Evolutionary conservation across 1,139 yeast species (phyloP), one percentile per base, ranked within the genome.

Genomic region (Debaryomyces udenii): DNA sequence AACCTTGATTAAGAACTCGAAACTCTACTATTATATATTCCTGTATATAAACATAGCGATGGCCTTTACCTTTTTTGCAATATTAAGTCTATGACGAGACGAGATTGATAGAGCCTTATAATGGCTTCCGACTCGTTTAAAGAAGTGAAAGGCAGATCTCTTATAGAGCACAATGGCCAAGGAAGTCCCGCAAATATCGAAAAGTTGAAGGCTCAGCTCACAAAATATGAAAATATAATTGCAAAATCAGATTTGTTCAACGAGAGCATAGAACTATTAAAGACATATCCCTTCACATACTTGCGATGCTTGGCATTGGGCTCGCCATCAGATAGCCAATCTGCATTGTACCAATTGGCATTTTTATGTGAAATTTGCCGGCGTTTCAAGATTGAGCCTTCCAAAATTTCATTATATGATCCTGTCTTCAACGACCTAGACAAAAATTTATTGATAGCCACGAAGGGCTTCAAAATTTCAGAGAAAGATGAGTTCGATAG

Each of bases 241-340:
- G n/a, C 11, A 14, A 36, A 41, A 27, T 41, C 46, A n/a, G 18
- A 7, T 22, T 34, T 43, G 28, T 27, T 43, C 36, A 31, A 24
- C 5, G 45, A 42, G 36, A 40, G 40, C 1, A 22, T 29, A 15
- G 14, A 29, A 10, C 4, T 16, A 23, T 28, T 36, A 15, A n/a
- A 36, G 10, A 15, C 28, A 9, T 23, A 16, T 15, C 14, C 28
- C 4, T 28, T 38, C 3, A 50, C 53, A 1, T 51, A 47, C 17
- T 70, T 86, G 39, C 66, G 90, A 52, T 86, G 94, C 53, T 61
- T 86, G 27, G 96, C 94, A 0, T 63, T 86, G 11, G 96, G 95
- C 0, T 75, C 83, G 4, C 87, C 89, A 3, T 57, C 74, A 9
- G 75, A 73, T 9, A 78, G 80, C 41, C 64, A 58, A 16, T 76